Conservation (phyloP, 2,329 filamentous ascomycete genomes). For the Fonsecaea nubica region DNA sequence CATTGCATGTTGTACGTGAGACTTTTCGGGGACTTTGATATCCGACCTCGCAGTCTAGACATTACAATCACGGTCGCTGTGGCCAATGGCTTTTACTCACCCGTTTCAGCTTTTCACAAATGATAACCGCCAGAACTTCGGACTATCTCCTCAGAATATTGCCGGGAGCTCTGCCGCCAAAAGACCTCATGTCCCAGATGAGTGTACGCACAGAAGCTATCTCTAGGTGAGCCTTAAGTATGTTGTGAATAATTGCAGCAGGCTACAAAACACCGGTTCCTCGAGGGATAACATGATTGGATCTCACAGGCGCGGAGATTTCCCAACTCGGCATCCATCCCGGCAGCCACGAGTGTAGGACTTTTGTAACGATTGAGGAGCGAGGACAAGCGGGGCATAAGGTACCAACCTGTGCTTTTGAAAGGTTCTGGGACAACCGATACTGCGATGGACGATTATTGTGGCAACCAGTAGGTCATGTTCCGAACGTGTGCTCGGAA, state of each 20-base stretch:
- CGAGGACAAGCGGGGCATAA: background rate
- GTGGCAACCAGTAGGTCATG: conserved; percentile 72
- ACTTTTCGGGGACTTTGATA: too few relatives aligned
- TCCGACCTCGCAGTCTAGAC: background rate
- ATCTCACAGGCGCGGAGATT: background rate
- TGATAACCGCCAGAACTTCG: too few relatives aligned
- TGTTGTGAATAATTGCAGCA: too few relatives aligned
- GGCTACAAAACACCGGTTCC: background rate
- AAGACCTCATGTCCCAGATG: too few relatives aligned
- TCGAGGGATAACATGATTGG: background rate
- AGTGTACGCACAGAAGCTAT: too few relatives aligned
- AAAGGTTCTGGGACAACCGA: background rate
- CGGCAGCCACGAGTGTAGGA: background rate
- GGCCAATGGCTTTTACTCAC: too few relatives aligned
- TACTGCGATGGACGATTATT: conserved; percentile 33
- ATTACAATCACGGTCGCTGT: background rate
- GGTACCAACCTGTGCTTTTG: background rate
- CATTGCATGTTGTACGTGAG: too few relatives aligned
- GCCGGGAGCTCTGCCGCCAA: too few relatives aligned
- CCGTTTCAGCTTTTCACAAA: too few relatives aligned
- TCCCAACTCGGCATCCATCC: background rate
- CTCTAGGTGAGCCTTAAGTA: background rate
- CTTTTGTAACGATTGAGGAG: background rate
- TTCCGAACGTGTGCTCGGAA: conserved; percentile 78
- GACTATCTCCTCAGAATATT: too few relatives aligned